Evolutionary conservation across 1,284 basidiomycete genomes (phyloP).

Genomic region (Trichosporon coremiiforme): DNA sequence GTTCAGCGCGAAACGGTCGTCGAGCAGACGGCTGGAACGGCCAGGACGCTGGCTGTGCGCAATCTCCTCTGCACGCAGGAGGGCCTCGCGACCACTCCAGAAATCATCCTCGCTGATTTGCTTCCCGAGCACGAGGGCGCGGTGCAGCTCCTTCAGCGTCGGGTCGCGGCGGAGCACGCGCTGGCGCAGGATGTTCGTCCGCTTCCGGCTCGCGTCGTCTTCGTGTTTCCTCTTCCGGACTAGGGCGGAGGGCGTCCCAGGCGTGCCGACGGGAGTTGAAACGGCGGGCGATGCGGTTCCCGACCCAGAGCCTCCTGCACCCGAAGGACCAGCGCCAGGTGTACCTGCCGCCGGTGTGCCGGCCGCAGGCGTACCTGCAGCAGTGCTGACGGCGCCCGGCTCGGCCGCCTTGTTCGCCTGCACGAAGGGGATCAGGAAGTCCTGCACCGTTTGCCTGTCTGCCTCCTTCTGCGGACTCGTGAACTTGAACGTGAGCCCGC

Average conservation of each 20-base stretch:
- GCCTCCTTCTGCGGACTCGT: slow-evolving; percentile 38
- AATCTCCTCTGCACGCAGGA: slow-evolving; percentile 69
- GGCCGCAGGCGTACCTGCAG: slow-evolving; percentile 1
- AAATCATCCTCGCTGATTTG: slow-evolving; percentile 90
- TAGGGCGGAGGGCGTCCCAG: slow-evolving; percentile 29
- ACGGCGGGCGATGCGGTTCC: slow-evolving; percentile 28
- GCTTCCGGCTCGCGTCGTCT: slow-evolving; percentile 24
- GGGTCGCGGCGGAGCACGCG: slow-evolving; percentile 74
- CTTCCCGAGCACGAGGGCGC: slow-evolving; percentile 78
- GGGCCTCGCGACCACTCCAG: slow-evolving; percentile 88
- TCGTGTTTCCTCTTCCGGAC: slow-evolving; percentile 28
- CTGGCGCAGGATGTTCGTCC: slow-evolving; percentile 63
- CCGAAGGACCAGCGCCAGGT: neutral
- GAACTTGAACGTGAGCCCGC: slow-evolving; percentile 54
- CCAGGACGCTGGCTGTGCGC: slow-evolving; percentile 69
- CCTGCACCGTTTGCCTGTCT: slow-evolving; percentile 51
- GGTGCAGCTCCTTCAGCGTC: slow-evolving; percentile 74
- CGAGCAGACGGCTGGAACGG: slow-evolving; percentile 80
- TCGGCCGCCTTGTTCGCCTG: slow-evolving; percentile 42
- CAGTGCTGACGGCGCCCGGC: slow-evolving; percentile 19
- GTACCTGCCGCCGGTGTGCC: slow-evolving; percentile 18
- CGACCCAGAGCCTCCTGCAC: slow-evolving; percentile 21
- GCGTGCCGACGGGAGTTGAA: slow-evolving; percentile 14
- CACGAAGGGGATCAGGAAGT: slow-evolving; percentile 52
- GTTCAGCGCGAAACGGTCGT: slow-evolving; percentile 76